Evolutionary conservation across 1,284 basidiomycete species (phyloP).

Genomic region (Heterobasidion parviporum): DNA sequence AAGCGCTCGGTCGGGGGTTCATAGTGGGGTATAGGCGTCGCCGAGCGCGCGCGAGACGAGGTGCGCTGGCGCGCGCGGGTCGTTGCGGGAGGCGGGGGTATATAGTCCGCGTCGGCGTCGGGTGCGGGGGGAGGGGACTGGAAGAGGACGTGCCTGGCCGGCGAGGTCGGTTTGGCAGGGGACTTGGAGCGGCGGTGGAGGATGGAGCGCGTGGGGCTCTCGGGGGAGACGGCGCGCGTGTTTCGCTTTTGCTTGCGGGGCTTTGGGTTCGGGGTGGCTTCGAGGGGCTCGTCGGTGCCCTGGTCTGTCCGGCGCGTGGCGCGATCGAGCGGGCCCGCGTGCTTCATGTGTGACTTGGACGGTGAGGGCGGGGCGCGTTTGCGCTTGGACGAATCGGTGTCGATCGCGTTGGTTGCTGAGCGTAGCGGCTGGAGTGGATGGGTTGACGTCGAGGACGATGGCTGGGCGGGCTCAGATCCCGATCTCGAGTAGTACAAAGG

Average conservation of each 20-base stretch:
- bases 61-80: slow-evolving; percentile 13
- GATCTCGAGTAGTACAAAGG: neutral
- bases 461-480: slow-evolving; percentile 13
- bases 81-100: slow-evolving; percentile 22
- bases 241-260: slow-evolving; percentile 43
- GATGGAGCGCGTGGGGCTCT: slow-evolving; percentile 21
- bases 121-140: slow-evolving; percentile 33
- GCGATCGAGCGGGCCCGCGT: neutral
- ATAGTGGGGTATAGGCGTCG: slow-evolving; percentile 50
- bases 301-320: neutral
- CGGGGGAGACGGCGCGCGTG: slow-evolving; percentile 11
- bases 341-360: neutral
- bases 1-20: slow-evolving; percentile 60
- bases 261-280: slow-evolving; percentile 51
- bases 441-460: slow-evolving; percentile 10
- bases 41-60: slow-evolving; percentile 20
- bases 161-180: slow-evolving; percentile 16
- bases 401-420: neutral
- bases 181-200: slow-evolving; percentile 10
- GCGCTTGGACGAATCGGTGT: neutral
- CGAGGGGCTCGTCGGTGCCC: neutral
- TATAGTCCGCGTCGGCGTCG: slow-evolving; percentile 41
- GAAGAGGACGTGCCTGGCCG: slow-evolving; percentile 19
- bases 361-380: neutral
- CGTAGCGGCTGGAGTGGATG: neutral